Conservation (phyloP, 768 basidiomycete genomes). For the Tricholoma hemisulphureum region DNA sequence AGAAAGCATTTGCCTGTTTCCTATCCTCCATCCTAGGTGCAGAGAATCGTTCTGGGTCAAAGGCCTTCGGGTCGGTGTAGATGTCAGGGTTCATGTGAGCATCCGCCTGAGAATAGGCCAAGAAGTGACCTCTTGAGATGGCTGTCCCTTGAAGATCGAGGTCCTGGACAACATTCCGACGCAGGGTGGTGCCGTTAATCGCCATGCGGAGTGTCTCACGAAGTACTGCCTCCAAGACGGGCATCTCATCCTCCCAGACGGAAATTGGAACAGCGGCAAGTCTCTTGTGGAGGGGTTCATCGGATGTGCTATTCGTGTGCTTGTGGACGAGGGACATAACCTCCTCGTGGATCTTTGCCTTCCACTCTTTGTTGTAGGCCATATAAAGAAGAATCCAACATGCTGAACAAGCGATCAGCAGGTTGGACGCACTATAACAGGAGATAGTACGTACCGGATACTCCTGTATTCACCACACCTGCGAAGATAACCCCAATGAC, state of each 20-base stretch:
- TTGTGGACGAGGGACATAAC: conserved; percentile 29
- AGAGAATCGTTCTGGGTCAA: conserved; percentile 35
- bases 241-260: conserved; percentile 43
- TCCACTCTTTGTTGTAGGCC: conserved; percentile 35
- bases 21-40: conserved; percentile 35
- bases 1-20: conserved; percentile 30
- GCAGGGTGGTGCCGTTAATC: conserved; percentile 27
- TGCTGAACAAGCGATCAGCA: conserved; percentile 19
- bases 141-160: conserved; percentile 6
- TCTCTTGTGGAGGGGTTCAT: conserved; percentile 32
- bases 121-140: conserved; percentile 33
- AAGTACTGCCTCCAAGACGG: conserved; percentile 34
- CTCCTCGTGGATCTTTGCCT: conserved; percentile 27
- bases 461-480: conserved; percentile 30
- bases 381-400: conserved; percentile 40
- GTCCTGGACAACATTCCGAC: conserved; percentile 35
- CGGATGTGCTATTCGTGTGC: conserved; percentile 21
- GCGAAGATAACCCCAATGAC: conserved; percentile 37
- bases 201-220: conserved; percentile 40
- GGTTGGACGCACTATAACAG: not conserved
- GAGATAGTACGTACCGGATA: not conserved
- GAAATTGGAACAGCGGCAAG: conserved; percentile 33
- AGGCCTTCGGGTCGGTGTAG: conserved; percentile 34
- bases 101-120: conserved; percentile 33
- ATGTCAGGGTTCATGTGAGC: conserved; percentile 35